Base-by-base conservation (phyloP, 129 eudicot genomes). In the Pulicaria dysenterica region DNA sequence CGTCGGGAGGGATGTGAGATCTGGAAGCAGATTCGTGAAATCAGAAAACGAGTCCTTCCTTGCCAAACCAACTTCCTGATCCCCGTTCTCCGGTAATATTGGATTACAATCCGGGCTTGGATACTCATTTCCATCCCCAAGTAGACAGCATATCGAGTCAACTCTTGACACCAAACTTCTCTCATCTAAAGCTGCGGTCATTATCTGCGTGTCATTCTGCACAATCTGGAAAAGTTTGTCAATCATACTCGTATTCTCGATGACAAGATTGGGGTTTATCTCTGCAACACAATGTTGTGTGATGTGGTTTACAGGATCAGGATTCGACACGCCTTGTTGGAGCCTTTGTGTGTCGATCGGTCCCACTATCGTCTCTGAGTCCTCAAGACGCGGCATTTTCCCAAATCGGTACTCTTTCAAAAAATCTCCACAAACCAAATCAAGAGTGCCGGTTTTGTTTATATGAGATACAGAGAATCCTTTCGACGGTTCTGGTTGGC, bases 21-120 rank as follows among this genome's bases (percentile, higher is more conserved):
- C n/a, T n/a, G n/a, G 96, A 34, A 92, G 88, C 48, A 72, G 70
- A 46, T 56, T 62, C 67, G 89, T 47, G 66, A 89, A 58, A 7
- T 89, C 92, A 8, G 60, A 77, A 14, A 63, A 85, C 2, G 96
- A 87, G 73, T 85, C 98, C 3, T 43, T 79, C 70, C 90, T 77
- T 4, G 77, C 48, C 82, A 89, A 69, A 41, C 49, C 46, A 13
- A 68, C 44, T 43, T 39, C 15, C 31, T 24, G 31, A 24, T 24
- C 31, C 31, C 31, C 31, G 31, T 24, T 24, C 31, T 24, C 31
- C 1, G 31, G 31, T 24, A 24, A n/a, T n/a, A n/a, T 24, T 24
- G 31, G 31, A 24, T 24, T n/a, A n/a, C n/a, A 24, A 55, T 16
- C 73, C 57, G 17, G 46, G 19, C 42, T 54, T 19, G 48, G 17